Evolutionary conservation across 2,329 filamentous ascomycete genomes (phyloP).

Genomic region (Fusarium sublunatum): DNA sequence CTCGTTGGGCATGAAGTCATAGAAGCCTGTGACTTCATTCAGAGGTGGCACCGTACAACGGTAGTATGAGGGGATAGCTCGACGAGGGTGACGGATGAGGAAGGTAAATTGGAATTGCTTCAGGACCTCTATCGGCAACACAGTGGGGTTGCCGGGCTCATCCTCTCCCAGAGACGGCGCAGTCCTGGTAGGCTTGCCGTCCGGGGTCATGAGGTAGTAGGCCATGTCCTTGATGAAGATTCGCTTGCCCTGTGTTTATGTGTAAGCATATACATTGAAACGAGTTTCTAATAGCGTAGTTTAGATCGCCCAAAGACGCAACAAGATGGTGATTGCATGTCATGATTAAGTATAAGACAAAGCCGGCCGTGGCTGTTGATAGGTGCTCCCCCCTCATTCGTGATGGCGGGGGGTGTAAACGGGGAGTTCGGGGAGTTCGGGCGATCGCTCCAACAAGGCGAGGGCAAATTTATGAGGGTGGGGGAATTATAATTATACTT

Average conservation of each 20-base stretch:
- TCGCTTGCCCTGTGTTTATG: constrained; percentile 76
- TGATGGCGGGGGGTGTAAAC: constrained; percentile 23
- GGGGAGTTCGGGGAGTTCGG: constrained; percentile 37
- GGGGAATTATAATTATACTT: constrained; percentile 47
- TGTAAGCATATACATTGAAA: constrained; percentile 41
- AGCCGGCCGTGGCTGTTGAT: constrained; percentile 9
- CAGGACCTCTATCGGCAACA: constrained; percentile 79
- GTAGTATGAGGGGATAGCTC: constrained; percentile 92
- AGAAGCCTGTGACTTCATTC: constrained; percentile 83
- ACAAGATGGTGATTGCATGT: not conserved
- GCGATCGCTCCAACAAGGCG: constrained; percentile 23
- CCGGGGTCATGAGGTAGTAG: constrained; percentile 86
- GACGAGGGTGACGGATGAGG: constrained; percentile 94
- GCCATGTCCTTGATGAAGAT: constrained; percentile 99
- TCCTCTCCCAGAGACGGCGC: constrained; percentile 80
- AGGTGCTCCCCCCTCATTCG: constrained; percentile 22
- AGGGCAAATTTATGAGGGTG: constrained; percentile 18
- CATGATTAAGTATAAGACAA: constrained; percentile 6
- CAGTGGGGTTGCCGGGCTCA: constrained; percentile 83
- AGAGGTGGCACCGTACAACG: constrained; percentile 93
- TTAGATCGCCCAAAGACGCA: not conserved
- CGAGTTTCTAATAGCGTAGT: constrained; percentile 2
- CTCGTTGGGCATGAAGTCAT: constrained; percentile 86
- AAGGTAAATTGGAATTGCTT: constrained; percentile 93
- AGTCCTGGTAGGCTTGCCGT: constrained; percentile 73